Evolutionary conservation across 2,329 filamentous ascomycete genomes (phyloP).

Genomic region (Cadophora sp.): DNA sequence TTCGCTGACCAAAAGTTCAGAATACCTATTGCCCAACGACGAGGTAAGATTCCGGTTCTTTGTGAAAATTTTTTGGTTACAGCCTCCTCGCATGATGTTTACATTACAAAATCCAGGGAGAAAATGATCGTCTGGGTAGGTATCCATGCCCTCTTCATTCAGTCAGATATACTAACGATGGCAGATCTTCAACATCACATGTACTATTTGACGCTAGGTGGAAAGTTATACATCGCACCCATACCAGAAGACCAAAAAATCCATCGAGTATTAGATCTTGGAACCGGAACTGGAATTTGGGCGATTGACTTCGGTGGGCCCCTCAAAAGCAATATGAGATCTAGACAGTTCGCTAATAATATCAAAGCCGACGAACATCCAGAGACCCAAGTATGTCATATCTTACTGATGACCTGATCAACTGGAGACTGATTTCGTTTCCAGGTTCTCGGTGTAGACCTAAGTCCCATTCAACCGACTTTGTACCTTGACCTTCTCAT

Average conservation of each 20-base stretch:
- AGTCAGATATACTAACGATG: neutral
- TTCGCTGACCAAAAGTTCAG: neutral
- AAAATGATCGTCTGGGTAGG: slow-evolving; percentile 19
- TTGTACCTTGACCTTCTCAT: slow-evolving; percentile 6
- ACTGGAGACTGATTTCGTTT: slow-evolving; percentile 12
- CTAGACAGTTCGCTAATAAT: neutral
- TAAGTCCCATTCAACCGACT: slow-evolving; percentile 46
- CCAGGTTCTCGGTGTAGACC: slow-evolving; percentile 38
- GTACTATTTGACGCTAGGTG: slow-evolving; percentile 31
- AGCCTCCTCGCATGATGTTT: neutral
- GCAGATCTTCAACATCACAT: slow-evolving; percentile 37
- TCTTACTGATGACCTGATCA: neutral
- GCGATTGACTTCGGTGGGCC: slow-evolving; percentile 39
- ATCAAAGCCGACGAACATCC: slow-evolving; percentile 32
- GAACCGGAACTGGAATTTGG: slow-evolving; percentile 57
- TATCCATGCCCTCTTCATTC: too few species aligned
- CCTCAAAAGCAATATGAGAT: too few species aligned
- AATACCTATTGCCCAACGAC: slow-evolving; percentile 18
- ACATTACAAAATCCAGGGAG: neutral
- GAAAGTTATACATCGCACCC: slow-evolving; percentile 29
- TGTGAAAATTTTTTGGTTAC: too few species aligned
- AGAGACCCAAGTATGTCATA: slow-evolving; percentile 29
- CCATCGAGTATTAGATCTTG: slow-evolving; percentile 46
- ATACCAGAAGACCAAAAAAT: slow-evolving; percentile 39
- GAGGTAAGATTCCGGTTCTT: neutral